A percentile compares a stretch with the other conserved stretches of the same genome.
phyloP scores from a whole-genome alignment of 306 rosid species.

The Trifolium repens region DNA sequence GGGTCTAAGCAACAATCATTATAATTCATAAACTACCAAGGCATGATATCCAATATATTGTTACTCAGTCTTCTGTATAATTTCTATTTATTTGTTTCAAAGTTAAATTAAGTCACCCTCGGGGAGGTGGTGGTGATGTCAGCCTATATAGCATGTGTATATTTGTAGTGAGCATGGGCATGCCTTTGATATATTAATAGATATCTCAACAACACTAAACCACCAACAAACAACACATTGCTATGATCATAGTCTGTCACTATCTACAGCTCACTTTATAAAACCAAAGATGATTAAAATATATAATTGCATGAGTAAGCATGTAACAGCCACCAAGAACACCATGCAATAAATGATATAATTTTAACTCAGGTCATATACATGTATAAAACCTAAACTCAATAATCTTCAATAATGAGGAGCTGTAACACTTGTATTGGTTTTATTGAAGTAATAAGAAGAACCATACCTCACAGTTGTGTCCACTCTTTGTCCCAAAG shows the following conservation, averaged over 20 bases:
- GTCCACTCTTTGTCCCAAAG: conserved; percentile 58
- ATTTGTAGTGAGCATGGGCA: background rate
- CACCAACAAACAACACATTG: background rate
- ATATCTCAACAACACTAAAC: conserved; percentile 16
- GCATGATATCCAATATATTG: background rate
- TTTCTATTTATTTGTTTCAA: conserved; percentile 9
- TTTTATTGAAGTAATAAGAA: conserved; percentile 35
- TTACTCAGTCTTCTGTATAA: conserved; percentile 5
- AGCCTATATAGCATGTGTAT: conserved; percentile 7
- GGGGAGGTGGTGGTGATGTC: background rate
- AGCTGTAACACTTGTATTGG: conserved; percentile 9
- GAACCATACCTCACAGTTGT: conserved; percentile 70
- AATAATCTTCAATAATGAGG: conserved; percentile 21
- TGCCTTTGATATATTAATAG: background rate
- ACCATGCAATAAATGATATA: background rate
- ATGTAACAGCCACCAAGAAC: conserved; percentile 18
- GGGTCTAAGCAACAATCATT: conserved; percentile 29
- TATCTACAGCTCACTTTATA: conserved; percentile 7
- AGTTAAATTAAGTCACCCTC: conserved; percentile 6
- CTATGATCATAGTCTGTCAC: conserved; percentile 4
- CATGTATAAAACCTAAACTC: conserved; percentile 17
- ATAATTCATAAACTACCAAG: conserved; percentile 28
- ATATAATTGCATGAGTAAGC: background rate
- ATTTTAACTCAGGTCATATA: conserved; percentile 6
- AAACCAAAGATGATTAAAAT: conserved; percentile 13